Percentiles rank a stretch among this genome's conserved stretches.
These are phyloP conservation scores for Acanthamoeba sp. DNA, from an alignment of 208 protist species.

Conservation along the genomic window DNA sequence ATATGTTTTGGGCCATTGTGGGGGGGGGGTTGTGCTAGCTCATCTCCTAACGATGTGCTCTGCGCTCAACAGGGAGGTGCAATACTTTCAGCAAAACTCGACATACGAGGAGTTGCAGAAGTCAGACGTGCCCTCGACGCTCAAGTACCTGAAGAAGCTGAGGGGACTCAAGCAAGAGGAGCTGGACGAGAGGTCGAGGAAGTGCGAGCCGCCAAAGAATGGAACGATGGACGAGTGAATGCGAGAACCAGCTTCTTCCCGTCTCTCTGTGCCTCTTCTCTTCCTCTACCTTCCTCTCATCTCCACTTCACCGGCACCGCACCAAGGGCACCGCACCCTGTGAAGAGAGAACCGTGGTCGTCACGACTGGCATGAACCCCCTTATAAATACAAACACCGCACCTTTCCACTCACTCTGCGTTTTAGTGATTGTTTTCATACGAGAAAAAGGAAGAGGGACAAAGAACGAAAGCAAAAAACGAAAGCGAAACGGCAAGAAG, in stretches of 20 bases:
- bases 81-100: constrained; percentile 66
- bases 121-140: constrained; percentile 26
- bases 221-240: constrained; percentile 28
- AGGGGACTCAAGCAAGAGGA: constrained; percentile 49
- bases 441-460: no score
- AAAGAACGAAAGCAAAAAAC: neutral
- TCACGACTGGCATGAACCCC: no score
- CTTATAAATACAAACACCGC: no score
- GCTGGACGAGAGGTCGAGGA: constrained; percentile 56
- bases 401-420: no score
- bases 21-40: neutral
- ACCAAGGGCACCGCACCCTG: no score
- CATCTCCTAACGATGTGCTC: neutral
- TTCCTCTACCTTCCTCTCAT: neutral
- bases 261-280: neutral
- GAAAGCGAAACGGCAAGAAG: no score
- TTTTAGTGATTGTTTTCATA: no score
- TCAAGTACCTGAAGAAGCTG: constrained; percentile 71
- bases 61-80: constrained; percentile 18
- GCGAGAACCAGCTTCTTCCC: no score
- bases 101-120: constrained; percentile 40
- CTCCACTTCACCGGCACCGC: no score
- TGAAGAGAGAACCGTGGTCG: no score
- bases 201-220: constrained; percentile 67
- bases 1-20: no score